These are phyloP conservation scores for Rachicladosporium sp. DNA, from an alignment of 2,329 filamentous ascomycete genomes.

Conservation along the genomic window DNA sequence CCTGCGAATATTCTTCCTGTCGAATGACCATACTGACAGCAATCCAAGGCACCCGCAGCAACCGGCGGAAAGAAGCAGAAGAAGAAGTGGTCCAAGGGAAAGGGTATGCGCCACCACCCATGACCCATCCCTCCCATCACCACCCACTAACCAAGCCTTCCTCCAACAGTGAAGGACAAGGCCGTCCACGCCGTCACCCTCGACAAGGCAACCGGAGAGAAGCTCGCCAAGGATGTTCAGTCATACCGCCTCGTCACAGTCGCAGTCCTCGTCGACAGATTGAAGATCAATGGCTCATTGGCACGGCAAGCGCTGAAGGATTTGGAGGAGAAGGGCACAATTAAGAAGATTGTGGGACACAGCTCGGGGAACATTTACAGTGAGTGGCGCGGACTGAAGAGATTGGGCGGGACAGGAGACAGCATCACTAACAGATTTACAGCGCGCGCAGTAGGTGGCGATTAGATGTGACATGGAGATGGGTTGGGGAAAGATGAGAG, in stretches of 20 bases:
- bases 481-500: no score
- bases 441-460: constrained; percentile 6
- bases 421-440: constrained; percentile 1
- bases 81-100: constrained; percentile 63
- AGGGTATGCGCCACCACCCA: constrained; percentile 21
- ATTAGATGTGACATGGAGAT: not conserved
- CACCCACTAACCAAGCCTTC: constrained; percentile 6
- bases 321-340: constrained; percentile 94
- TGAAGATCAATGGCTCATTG: constrained; percentile 99
- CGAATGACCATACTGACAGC: no score
- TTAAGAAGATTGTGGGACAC: constrained; percentile 95
- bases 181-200: constrained; percentile 98
- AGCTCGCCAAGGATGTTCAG: constrained; percentile 99
- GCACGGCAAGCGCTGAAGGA: constrained; percentile 81
- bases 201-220: constrained; percentile 94
- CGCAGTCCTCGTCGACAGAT: constrained; percentile 93
- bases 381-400: constrained; percentile 35
- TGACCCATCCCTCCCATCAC: constrained; percentile 6
- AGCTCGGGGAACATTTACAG: constrained; percentile 99
- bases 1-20: no score
- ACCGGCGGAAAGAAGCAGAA: constrained; percentile 68
- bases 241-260: constrained; percentile 99
- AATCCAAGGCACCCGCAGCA: constrained; percentile 24
- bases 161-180: constrained; percentile 93
- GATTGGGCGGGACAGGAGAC: not conserved